Percentiles rank a stretch among this genome's conserved stretches.
These are phyloP conservation scores for Neurospora sp. DNA, from an alignment of 495 filamentous ascomycete species.

Conservation along the genomic window DNA sequence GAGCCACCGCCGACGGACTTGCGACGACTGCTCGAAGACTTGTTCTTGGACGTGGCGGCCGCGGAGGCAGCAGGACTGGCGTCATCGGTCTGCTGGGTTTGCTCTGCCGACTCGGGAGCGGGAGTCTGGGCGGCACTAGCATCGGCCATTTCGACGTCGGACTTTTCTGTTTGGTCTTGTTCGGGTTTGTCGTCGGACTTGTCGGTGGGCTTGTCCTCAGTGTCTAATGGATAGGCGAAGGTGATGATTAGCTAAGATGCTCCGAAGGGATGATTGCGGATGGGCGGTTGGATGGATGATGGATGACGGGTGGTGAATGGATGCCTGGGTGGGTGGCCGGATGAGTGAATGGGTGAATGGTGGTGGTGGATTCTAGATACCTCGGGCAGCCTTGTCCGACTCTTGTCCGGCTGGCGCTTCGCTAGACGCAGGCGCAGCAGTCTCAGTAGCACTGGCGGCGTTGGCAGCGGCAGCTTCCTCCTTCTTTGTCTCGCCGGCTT, in stretches of 20 bases:
- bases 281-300: not conserved
- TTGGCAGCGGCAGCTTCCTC: conserved; percentile 7
- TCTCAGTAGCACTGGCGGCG: not conserved
- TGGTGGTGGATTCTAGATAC: conserved; percentile 5
- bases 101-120: conserved; percentile 15
- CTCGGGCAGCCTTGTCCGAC: conserved; percentile 12
- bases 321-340: not conserved
- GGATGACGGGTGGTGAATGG: not conserved
- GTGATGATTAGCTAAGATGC: conserved; percentile 11
- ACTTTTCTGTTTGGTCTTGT: conserved; percentile 8
- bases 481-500: conserved; percentile 5
- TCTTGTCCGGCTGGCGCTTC: conserved; percentile 5
- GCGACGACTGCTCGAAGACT: conserved; percentile 38
- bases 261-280: not conserved
- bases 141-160: conserved; percentile 31
- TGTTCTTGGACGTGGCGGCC: conserved; percentile 24
- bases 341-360: not conserved
- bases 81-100: conserved; percentile 15
- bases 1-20: conserved; percentile 64
- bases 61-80: conserved; percentile 14
- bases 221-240: not conserved
- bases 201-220: not conserved
- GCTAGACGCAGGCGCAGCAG: conserved; percentile 9
- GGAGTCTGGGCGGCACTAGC: conserved; percentile 16
- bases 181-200: conserved; percentile 11